A percentile compares a stretch with the other conserved stretches of the same genome.
Evolutionary conservation across 2,329 filamentous ascomycete genomes (phyloP).

Genomic region (Amauroascus verrucosus): DNA sequence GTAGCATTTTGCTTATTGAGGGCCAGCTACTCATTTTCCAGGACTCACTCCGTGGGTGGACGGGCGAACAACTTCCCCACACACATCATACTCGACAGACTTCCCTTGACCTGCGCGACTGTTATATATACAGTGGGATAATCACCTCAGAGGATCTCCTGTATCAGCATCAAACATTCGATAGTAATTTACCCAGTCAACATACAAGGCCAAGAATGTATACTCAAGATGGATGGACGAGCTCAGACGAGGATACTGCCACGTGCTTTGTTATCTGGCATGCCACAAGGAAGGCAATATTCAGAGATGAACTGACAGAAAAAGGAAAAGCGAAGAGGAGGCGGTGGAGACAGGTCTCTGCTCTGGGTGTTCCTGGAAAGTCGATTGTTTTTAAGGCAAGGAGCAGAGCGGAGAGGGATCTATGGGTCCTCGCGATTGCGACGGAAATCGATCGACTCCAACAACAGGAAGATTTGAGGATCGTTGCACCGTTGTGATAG

Average conservation of each 20-base stretch:
- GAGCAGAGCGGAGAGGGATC: conserved; percentile 54
- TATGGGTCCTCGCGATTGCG: conserved; percentile 56
- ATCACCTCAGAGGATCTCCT: conserved; percentile 53
- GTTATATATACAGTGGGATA: conserved; percentile 56
- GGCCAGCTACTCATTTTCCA: conserved; percentile 55
- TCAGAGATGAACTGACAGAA: conserved; percentile 36
- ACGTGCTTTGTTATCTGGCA: conserved; percentile 60
- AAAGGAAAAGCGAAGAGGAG: conserved; percentile 25
- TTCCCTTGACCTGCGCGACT: conserved; percentile 50
- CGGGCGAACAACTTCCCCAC: conserved; percentile 47
- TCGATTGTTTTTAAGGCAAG: conserved; percentile 57
- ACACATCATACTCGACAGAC: conserved; percentile 54
- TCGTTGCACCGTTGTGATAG: conserved; percentile 24
- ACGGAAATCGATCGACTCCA: conserved; percentile 55
- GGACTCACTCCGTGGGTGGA: conserved; percentile 45
- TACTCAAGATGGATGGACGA: conserved; percentile 51
- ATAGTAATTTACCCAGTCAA: conserved; percentile 51
- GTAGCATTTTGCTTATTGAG: conserved; percentile 49
- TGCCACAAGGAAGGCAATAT: conserved; percentile 47
- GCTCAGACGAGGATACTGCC: conserved; percentile 54
- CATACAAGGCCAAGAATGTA: conserved; percentile 51
- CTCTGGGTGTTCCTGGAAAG: conserved; percentile 50
- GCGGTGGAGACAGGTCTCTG: conserved; percentile 48
- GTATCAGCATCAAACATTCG: conserved; percentile 55
- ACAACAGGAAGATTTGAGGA: conserved; percentile 42